A percentile compares a stretch with the other conserved stretches of the same genome.
Evolutionary conservation across 1,284 basidiomycete species (phyloP).

Genomic region (Ceratobasidium sp.): DNA sequence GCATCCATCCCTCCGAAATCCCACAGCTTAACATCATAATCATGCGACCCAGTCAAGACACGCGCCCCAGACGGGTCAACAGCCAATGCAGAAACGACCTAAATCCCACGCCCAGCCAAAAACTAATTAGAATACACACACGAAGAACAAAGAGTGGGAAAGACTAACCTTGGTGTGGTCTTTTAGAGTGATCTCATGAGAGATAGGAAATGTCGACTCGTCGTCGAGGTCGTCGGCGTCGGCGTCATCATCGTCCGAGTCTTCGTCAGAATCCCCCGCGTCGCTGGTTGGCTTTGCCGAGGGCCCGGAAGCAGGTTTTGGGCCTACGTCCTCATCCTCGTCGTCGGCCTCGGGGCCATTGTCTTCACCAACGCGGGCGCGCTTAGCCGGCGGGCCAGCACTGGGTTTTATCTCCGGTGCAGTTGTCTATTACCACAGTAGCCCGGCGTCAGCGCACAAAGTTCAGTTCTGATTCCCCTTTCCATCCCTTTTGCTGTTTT

Average conservation of each 20-base stretch:
- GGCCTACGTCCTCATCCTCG: slow-evolving; percentile 56
- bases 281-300: slow-evolving; percentile 16
- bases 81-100: slow-evolving; percentile 89
- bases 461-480: too few species aligned
- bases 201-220: slow-evolving; percentile 71
- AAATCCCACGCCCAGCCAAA: too few species aligned
- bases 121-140: slow-evolving; percentile 27
- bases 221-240: slow-evolving; percentile 61
- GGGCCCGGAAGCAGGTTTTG: slow-evolving; percentile 46
- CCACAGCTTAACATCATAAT: slow-evolving; percentile 98
- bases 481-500: too few species aligned
- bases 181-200: slow-evolving; percentile 89
- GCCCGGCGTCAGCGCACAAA: neutral
- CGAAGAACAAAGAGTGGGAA: too few species aligned
- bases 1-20: slow-evolving; percentile 99
- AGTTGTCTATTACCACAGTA: neutral
- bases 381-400: slow-evolving; percentile 22
- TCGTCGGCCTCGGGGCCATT: slow-evolving; percentile 8
- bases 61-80: slow-evolving; percentile 94
- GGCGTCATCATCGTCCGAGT: slow-evolving; percentile 61
- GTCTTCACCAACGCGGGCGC: slow-evolving; percentile 22
- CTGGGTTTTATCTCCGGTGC: slow-evolving; percentile 4
- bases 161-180: slow-evolving; percentile 82
- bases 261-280: slow-evolving; percentile 65
- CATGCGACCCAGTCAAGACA: slow-evolving; percentile 90